Evolutionary conservation across 495 filamentous ascomycete species (phyloP).

Genomic region (Podospora fimiseda): DNA sequence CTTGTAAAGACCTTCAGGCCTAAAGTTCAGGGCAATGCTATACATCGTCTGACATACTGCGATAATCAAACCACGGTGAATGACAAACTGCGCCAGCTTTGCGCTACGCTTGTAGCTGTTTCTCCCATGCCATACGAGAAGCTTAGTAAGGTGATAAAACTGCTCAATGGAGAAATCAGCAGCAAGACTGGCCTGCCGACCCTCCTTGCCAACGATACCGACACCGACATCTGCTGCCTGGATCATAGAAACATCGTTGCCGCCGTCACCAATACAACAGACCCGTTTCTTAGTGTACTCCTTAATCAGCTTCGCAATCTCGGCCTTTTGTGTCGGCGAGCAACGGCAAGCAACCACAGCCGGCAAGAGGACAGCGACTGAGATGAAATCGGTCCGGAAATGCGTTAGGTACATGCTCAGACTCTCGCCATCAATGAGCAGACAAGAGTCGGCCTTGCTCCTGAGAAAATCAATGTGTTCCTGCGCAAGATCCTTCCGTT

Average conservation of each 20-base stretch:
- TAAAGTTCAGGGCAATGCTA: constrained; percentile 82
- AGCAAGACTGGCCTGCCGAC: constrained; percentile 85
- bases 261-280: constrained; percentile 94
- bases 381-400: constrained; percentile 79
- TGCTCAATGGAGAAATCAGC: constrained; percentile 95
- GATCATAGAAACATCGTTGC: constrained; percentile 99
- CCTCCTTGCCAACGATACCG: constrained; percentile 97
- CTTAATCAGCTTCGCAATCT: constrained; percentile 85
- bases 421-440: constrained; percentile 93
- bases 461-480: constrained; percentile 83
- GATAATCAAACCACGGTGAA: constrained; percentile 93
- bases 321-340: constrained; percentile 95
- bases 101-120: constrained; percentile 95
- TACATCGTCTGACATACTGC: constrained; percentile 95
- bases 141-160: constrained; percentile 92
- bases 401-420: constrained; percentile 74
- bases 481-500: constrained; percentile 69
- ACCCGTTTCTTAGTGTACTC: constrained; percentile 87
- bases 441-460: constrained; percentile 76
- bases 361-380: constrained; percentile 77
- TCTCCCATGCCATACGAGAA: constrained; percentile 95
- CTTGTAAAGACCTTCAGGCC: constrained; percentile 88
- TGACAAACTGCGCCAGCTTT: constrained; percentile 96
- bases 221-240: constrained; percentile 97
- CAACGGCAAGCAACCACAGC: constrained; percentile 95